These are phyloP conservation scores for Myrica gale DNA, from an alignment of 306 rosid genomes.

Conservation along the genomic window DNA sequence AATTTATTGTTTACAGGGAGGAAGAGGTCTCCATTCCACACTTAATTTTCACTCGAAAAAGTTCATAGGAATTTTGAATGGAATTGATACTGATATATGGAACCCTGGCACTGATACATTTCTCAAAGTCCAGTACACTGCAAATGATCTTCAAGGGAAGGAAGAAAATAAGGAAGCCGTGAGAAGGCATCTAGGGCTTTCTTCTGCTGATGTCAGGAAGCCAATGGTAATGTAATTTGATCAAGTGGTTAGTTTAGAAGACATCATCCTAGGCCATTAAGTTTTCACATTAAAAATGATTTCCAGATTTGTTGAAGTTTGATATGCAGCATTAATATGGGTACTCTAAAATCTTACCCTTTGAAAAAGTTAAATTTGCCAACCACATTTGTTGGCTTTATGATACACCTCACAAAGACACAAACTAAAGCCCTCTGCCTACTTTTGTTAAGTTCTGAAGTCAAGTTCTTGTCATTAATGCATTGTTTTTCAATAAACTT, in stretches of 20 bases:
- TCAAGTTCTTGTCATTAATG: no score
- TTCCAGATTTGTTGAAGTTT: not conserved
- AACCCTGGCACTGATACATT: slow-evolving; percentile 73
- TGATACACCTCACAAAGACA: not conserved
- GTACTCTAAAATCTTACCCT: not conserved
- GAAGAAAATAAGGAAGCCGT: slow-evolving; percentile 79
- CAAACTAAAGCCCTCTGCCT: not conserved
- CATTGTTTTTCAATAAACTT: not conserved
- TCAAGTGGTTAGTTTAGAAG: slow-evolving; percentile 17
- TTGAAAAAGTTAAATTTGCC: slow-evolving; percentile 2
- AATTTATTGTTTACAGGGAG: slow-evolving; percentile 61
- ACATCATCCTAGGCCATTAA: slow-evolving; percentile 1
- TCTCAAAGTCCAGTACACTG: slow-evolving; percentile 77
- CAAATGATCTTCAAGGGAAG: slow-evolving; percentile 81
- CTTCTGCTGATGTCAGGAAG: slow-evolving; percentile 56
- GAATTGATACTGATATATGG: slow-evolving; percentile 92
- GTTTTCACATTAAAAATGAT: slow-evolving; percentile 1
- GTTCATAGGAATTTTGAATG: slow-evolving; percentile 86
- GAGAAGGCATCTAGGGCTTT: slow-evolving; percentile 70
- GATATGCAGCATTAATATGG: not conserved
- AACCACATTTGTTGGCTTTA: slow-evolving; percentile 3
- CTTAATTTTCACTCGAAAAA: slow-evolving; percentile 75
- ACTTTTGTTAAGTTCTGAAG: no score
- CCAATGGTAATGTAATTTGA: slow-evolving; percentile 74
- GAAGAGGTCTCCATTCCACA: slow-evolving; percentile 83